These are phyloP conservation scores for Fusarium citri DNA, from an alignment of 2,329 filamentous ascomycete species.

Conservation along the genomic window DNA sequence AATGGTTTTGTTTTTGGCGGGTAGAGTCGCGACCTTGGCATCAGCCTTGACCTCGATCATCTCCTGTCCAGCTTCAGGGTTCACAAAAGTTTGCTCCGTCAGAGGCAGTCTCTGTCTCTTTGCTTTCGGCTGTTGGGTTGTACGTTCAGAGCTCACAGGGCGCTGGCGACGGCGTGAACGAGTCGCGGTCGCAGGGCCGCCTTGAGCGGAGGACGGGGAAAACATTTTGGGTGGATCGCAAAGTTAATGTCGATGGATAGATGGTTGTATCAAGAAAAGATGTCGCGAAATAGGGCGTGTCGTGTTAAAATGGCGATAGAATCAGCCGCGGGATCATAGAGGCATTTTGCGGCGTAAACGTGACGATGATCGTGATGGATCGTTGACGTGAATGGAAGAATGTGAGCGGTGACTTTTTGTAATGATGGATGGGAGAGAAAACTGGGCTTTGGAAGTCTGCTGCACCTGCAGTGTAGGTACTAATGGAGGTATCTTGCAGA, in stretches of 20 bases:
- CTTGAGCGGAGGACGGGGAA: constrained; percentile 64
- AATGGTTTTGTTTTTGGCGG: constrained; percentile 55
- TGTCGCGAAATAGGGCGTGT: constrained; percentile 25
- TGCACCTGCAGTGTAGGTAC: not conserved
- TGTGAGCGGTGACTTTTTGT: constrained; percentile 43
- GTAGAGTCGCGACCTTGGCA: constrained; percentile 60
- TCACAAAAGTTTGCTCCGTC: constrained; percentile 67
- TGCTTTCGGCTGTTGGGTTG: constrained; percentile 69
- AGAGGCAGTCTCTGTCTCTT: constrained; percentile 71
- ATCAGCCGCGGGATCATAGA: constrained; percentile 43
- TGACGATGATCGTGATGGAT: constrained; percentile 32
- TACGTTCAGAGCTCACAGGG: constrained; percentile 66
- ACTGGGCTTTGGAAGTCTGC: constrained; percentile 32
- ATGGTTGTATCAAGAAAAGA: constrained; percentile 13
- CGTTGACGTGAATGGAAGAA: constrained; percentile 34
- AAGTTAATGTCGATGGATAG: constrained; percentile 31
- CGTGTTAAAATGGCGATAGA: constrained; percentile 40
- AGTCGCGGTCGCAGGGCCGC: constrained; percentile 66
- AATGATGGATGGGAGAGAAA: constrained; percentile 34
- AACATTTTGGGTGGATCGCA: constrained; percentile 64
- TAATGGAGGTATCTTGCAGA: constrained; percentile 3
- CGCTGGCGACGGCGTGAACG: constrained; percentile 72
- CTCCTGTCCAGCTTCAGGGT: constrained; percentile 63
- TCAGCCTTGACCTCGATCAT: constrained; percentile 68
- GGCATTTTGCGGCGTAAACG: constrained; percentile 45